phyloP scores from a whole-genome alignment of 768 basidiomycete species.

The Lactarius sp. region DNA sequence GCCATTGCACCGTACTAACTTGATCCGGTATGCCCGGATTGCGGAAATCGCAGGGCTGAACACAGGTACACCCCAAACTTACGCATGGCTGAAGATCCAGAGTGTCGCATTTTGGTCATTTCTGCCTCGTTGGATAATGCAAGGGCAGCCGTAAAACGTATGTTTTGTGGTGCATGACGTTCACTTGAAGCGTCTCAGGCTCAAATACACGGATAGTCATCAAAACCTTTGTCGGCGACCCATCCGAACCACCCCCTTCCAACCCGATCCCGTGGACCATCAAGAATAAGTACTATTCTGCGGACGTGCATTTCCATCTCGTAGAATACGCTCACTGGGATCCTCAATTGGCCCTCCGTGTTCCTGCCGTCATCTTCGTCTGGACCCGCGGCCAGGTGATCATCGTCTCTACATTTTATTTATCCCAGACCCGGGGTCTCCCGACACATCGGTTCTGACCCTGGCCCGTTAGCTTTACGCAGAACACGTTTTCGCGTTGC shows the following conservation, averaged over 20 bases:
- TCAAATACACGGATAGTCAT: constrained; percentile 27
- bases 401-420: not conserved
- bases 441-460: constrained; percentile 1
- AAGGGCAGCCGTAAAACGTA: constrained; percentile 29
- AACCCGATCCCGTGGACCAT: constrained; percentile 65
- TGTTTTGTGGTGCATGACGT: constrained; percentile 9
- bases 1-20: not conserved
- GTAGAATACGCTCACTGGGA: constrained; percentile 43
- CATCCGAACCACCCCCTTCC: constrained; percentile 7
- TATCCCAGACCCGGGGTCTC: not conserved
- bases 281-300: constrained; percentile 76
- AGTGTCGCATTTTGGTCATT: constrained; percentile 27
- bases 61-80: not conserved
- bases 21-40: not conserved
- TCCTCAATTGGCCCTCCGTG: constrained; percentile 39
- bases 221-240: constrained; percentile 26
- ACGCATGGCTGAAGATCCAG: constrained; percentile 12
- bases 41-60: not conserved
- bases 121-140: constrained; percentile 29
- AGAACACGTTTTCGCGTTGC: constrained; percentile 48
- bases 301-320: constrained; percentile 63
- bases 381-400: constrained; percentile 64
- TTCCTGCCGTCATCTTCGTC: constrained; percentile 71
- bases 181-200: not conserved
- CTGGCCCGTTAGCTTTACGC: constrained; percentile 46